Evolutionary conservation across 2,329 filamentous ascomycete genomes (phyloP), one percentile per base, ranked within the genome.

Genomic region (Cryphonectria carpinicola): DNA sequence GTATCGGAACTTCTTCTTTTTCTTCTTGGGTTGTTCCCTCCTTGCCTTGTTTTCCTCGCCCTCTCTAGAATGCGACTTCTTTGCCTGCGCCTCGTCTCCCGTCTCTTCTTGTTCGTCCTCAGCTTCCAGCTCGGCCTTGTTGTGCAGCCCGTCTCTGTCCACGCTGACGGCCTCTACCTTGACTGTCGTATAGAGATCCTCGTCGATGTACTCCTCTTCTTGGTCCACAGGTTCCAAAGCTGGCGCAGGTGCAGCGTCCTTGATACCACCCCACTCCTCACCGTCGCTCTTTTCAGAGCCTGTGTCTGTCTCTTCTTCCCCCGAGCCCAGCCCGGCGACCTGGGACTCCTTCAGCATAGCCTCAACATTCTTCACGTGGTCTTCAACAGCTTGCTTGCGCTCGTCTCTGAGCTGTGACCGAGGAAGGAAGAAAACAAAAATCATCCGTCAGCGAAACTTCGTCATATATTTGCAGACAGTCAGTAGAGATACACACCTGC

Each of bases 141-240:
- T 90, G 70, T 88, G 85, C 64, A 97, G 82, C 0, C 93, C 93
- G 69, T 94, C 89, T 74, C 89, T 89, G 17, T 92, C 91, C 22
- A 97, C 88, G 73, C 91, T 92, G 75, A 99, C 94, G 14, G 93
- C 92, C 79, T 98, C 95, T 1, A 99, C 90, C 0, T 93, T 98
- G 37, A 99, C 96, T 0, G 94, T 97, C 0, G 96, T 98, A 80
- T 94, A 98, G 78, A 92, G 93, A 80, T 98, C 95, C 80, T 98
- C 96, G 80, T 99, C 96, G 74, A 98, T 89, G 82, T 98, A 99
- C 80, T 98, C 94, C 75, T 95, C 94, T 79, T 97, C 93, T 75
- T 93, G 90, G 78, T 97, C 90, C 61, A 96, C 82, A 32, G 89
- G 85, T 54, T 86, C 79, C 66, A 74, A 75, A 60, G 74, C 76